Base-by-base conservation (phyloP, 2,329 filamentous ascomycete species). In the Fusarium fracticaudum region DNA sequence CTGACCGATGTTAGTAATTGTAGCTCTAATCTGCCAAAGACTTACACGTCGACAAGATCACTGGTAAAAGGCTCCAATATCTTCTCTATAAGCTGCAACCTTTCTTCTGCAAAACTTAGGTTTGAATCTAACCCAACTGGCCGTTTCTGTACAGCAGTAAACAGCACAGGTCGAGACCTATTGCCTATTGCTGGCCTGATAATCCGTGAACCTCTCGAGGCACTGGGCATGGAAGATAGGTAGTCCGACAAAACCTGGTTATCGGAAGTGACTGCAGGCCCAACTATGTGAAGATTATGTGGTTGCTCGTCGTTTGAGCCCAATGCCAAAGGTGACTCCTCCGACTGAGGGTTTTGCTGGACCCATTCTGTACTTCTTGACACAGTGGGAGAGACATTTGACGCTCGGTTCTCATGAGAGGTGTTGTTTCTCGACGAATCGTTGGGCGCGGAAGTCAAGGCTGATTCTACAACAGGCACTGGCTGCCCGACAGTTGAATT, bases 171-270 rank as follows among this genome's bases (percentile, higher is more conserved):
- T 8, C 78, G 72, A 6, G 81, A 82, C 35, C 76, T 75, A 24
- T 78, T 76, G 9, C 77, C 79, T 2, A 81, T 79, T 13, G 79
- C 79, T 3, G 80, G 81, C 14, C 80, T 76, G 12, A 80, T 76
- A 67, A 80, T 79, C 33, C 77, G 78, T 5, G 79, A 81, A 20
- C 73, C 78, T 33, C 79, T 73, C 3, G 77, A 75, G 9, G 78
- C 76, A 15, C 77, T 81, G 1, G 76, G 79, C 37, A 83, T 80
- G 10, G 78, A 76, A 11, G 81, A 81, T 66, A 91, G 85, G 64
- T 90, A 90, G 59, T 89, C 86, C n/a, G 89, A 87, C 51, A 91
- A 83, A 17, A 91, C 85, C 60, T 91, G 89, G 3, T 87, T 89
- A 80, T 91, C 90, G 55, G 87, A 87, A 10, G 88, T 89, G 11